Percentiles rank a stretch among this genome's conserved stretches.
Evolutionary conservation across 306 rosid species (phyloP).

Genomic region (Betula pendula): DNA sequence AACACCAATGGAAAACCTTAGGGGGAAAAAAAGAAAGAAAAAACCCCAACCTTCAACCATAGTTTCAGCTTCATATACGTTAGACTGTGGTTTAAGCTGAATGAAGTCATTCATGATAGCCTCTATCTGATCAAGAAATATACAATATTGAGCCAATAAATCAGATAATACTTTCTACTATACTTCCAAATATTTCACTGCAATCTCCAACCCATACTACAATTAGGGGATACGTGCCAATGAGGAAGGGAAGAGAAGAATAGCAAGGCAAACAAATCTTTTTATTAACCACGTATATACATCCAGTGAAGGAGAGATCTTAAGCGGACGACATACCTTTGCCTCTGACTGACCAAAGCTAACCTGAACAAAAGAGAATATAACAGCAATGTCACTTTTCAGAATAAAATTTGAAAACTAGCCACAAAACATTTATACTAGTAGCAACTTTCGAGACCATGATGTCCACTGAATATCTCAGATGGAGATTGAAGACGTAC

Average conservation of each 20-base stretch:
- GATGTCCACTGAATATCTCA: constrained; percentile 32
- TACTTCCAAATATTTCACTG: constrained; percentile 5
- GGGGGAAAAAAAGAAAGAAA: background rate
- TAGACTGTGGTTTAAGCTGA: constrained; percentile 80
- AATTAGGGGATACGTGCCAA: constrained; percentile 4
- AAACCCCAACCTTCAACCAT: constrained; percentile 86
- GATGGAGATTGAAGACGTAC: constrained; percentile 55
- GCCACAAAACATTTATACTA: constrained; percentile 27
- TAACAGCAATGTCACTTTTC: constrained; percentile 26
- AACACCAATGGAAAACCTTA: constrained; percentile 8
- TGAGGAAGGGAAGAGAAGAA: background rate
- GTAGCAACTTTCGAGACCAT: constrained; percentile 23
- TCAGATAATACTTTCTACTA: constrained; percentile 8
- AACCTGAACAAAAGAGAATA: constrained; percentile 64
- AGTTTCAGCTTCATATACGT: constrained; percentile 87
- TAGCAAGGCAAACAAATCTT: constrained; percentile 5
- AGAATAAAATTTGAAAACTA: constrained; percentile 1
- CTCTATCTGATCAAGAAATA: constrained; percentile 70
- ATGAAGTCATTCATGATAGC: constrained; percentile 93
- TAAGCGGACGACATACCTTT: constrained; percentile 57
- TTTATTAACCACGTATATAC: background rate
- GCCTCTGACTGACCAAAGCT: constrained; percentile 96
- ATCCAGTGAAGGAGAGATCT: constrained; percentile 17
- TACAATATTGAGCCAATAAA: background rate
- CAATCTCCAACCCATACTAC: constrained; percentile 14